phyloP scores from a whole-genome alignment of 768 basidiomycete species.

The Pulveroboletus sp. region DNA sequence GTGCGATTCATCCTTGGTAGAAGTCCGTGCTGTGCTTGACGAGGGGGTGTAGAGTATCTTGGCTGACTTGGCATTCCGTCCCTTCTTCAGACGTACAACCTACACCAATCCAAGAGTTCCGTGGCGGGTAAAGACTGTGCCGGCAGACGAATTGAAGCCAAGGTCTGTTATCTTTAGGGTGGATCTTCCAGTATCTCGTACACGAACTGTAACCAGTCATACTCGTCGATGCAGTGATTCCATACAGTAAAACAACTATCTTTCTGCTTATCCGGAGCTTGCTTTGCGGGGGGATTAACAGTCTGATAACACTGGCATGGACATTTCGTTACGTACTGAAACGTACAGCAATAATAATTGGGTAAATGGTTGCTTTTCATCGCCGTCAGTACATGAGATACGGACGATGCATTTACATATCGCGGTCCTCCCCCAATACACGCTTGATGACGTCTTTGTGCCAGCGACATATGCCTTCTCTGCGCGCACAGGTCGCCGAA shows the following conservation, averaged over 20 bases:
- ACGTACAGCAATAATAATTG: no score
- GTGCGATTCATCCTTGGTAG: conserved; percentile 16
- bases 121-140: conserved; percentile 50
- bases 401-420: no score
- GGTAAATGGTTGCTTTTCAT: no score
- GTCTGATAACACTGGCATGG: no score
- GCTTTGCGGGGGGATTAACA: no score
- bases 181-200: conserved; percentile 58
- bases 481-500: no score
- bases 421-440: no score
- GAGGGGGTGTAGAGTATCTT: not conserved
- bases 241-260: not conserved
- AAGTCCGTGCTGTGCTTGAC: conserved; percentile 16
- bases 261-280: not conserved
- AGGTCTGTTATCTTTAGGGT: conserved; percentile 72
- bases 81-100: conserved; percentile 51
- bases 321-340: no score
- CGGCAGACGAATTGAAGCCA: conserved; percentile 54
- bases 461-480: no score
- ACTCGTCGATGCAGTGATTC: conserved; percentile 51
- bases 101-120: conserved; percentile 69
- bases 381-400: no score
- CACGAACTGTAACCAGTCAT: conserved; percentile 59
- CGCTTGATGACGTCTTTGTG: no score
- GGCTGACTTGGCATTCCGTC: not conserved